Evolutionary conservation across 1,284 basidiomycete genomes (phyloP).

Genomic region (Ustilago vetiveriae): DNA sequence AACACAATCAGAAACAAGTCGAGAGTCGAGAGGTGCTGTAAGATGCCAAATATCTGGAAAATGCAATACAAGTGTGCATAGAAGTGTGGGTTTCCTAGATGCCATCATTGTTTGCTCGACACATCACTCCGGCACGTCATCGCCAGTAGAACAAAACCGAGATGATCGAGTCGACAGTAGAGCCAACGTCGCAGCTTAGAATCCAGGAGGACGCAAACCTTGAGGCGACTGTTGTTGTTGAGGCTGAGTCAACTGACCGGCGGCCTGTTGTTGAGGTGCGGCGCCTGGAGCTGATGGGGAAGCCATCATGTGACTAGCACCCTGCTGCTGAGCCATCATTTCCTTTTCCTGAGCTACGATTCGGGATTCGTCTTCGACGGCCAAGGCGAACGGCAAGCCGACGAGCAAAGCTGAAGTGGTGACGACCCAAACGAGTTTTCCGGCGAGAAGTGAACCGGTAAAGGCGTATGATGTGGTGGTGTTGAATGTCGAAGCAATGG

Average conservation of each 20-base stretch:
- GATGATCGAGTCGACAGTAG: no score
- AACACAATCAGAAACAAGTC: no score
- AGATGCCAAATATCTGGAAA: no score
- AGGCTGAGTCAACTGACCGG: conserved; percentile 14
- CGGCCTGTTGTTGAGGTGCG: conserved; percentile 1
- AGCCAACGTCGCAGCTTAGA: no score
- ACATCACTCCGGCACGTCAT: no score
- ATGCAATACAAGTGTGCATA: no score
- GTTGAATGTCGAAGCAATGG: conserved; percentile 75
- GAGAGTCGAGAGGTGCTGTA: no score
- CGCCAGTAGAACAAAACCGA: no score
- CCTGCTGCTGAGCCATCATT: conserved; percentile 89
- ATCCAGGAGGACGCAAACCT: conserved; percentile 60
- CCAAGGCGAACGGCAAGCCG: conserved; percentile 89
- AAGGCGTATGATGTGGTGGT: conserved; percentile 73
- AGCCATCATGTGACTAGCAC: conserved; percentile 74
- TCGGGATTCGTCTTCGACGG: conserved; percentile 93
- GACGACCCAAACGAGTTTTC: conserved; percentile 91
- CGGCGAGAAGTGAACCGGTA: conserved; percentile 76
- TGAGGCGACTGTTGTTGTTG: conserved; percentile 30
- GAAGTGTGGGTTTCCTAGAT: no score
- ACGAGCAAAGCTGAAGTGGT: conserved; percentile 93
- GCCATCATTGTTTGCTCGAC: no score
- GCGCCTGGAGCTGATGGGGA: conserved; percentile 19
- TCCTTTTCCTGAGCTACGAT: conserved; percentile 94